Percentiles rank a stretch among this genome's conserved stretches.
phyloP scores from a whole-genome alignment of 352 stramenopile genomes.

The Phytophthora boehmeriae region DNA sequence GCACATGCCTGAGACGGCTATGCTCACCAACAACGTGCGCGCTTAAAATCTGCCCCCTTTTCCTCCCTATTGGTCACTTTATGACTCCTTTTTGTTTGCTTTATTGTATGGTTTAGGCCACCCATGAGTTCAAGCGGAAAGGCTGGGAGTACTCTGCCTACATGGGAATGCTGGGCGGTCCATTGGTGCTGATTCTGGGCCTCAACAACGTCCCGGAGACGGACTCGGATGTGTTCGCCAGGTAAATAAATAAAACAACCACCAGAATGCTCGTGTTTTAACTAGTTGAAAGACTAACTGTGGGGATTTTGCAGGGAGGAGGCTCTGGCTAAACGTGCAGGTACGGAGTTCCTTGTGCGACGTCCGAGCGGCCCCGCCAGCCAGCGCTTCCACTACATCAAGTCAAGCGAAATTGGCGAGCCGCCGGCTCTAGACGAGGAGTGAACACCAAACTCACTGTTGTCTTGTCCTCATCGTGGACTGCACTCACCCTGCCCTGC shows the following conservation, averaged over 20 bases:
- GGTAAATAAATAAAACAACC: conserved; percentile 39
- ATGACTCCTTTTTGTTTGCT: neutral
- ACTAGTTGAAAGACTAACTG: too few relatives aligned
- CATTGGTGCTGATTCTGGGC: conserved; percentile 76
- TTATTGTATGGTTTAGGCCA: conserved; percentile 46
- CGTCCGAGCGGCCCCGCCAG: conserved; percentile 51
- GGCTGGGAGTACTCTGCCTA: conserved; percentile 87
- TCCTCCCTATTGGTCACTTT: neutral
- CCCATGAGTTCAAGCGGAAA: conserved; percentile 81
- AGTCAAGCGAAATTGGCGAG: conserved; percentile 63
- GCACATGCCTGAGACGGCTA: conserved; percentile 86
- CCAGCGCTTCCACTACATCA: conserved; percentile 39
- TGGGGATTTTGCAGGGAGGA: conserved; percentile 59
- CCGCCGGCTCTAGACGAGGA: conserved; percentile 58
- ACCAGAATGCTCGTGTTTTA: neutral
- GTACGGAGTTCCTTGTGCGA: conserved; percentile 50
- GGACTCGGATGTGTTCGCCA: conserved; percentile 82
- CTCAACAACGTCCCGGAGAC: conserved; percentile 83
- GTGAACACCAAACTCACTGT: conserved; percentile 12
- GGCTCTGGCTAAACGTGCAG: conserved; percentile 58
- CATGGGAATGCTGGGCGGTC: conserved; percentile 72
- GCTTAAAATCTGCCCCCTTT: neutral
- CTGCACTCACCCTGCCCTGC: conserved; percentile 13
- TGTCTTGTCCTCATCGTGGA: conserved; percentile 12
- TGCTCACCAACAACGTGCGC: conserved; percentile 88